Evolutionary conservation across 2,329 filamentous ascomycete species (phyloP), one percentile per base, ranked within the genome.

Genomic region (Fusarium sp.): DNA sequence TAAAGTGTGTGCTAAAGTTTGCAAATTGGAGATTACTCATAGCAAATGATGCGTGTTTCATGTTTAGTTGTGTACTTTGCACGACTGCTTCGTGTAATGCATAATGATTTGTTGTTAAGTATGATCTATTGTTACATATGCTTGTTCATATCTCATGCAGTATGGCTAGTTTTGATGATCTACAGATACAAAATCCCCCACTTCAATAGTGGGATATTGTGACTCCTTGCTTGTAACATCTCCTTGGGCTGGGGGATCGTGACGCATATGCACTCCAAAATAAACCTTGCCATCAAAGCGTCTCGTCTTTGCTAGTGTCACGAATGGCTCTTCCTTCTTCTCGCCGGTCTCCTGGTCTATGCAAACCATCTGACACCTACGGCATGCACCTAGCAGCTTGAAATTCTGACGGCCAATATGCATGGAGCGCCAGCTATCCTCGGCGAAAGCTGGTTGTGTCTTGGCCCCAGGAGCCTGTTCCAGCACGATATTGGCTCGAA

Each of bases 341-440:
- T 89, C 85, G 0, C 90, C 94, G 14, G 91, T 97, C 46, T 89
- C 84, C 78, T 98, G 96, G 75, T 99, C 91, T 45, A 98, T 89
- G 77, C 95, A 98, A 11, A 99, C 91, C 95, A 99, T 98, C 78
- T 97, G 94, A 73, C 96, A 99, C 62, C 96, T 85, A 63, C 94
- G 88, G 75, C 96, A 99, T 5, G 92, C 88, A 1, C 95, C 95
- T 6, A 98, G 81, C 74, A 97, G 88, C 65, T 91, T 85, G 73
- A 93, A 92, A 11, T 81, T 78, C 61, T 90, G 85, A 3, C 78
- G 72, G 3, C 91, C 92, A 59, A 98, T 91, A 10, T 81, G 84
- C 40, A 97, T 74, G 17, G 80, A 84, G 14, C 82, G 83, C 95
- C 95, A 98, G 7, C 82, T 78, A 71, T 98, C 96, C 80, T 98